These are phyloP conservation scores for Fusarium brevicatenulatum DNA, from an alignment of 2,329 filamentous ascomycete genomes.

Conservation along the genomic window DNA sequence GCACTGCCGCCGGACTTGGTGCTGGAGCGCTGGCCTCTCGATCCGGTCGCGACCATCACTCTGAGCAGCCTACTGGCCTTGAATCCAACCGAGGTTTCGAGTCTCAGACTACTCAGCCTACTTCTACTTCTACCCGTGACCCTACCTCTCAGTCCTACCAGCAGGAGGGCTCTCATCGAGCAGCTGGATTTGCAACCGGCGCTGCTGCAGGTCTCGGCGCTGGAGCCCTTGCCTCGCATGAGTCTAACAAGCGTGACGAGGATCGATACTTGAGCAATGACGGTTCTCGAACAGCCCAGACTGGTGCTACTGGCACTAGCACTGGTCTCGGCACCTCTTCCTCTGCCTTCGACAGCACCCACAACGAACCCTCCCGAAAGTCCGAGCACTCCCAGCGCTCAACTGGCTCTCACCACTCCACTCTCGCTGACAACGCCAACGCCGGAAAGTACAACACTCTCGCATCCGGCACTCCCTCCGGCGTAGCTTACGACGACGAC, in stretches of 20 bases:
- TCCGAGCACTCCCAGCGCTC: neutral
- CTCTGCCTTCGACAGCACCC: neutral
- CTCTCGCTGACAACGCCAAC: conserved; percentile 20
- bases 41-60: neutral
- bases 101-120: neutral
- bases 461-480: conserved; percentile 33
- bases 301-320: neutral
- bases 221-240: conserved; percentile 14
- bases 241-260: neutral
- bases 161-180: neutral
- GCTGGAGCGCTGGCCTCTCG: neutral
- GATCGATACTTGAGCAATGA: neutral
- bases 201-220: conserved; percentile 22
- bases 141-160: neutral
- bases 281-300: neutral
- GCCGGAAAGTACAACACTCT: conserved; percentile 37
- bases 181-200: neutral
- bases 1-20: neutral
- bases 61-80: neutral
- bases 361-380: neutral
- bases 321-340: neutral
- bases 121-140: neutral
- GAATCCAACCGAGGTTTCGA: neutral
- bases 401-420: neutral
- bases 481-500: conserved; percentile 9